These are phyloP conservation scores for Nakaseomyces sp. DNA, from an alignment of 1,139 yeast species.

Conservation along the genomic window DNA sequence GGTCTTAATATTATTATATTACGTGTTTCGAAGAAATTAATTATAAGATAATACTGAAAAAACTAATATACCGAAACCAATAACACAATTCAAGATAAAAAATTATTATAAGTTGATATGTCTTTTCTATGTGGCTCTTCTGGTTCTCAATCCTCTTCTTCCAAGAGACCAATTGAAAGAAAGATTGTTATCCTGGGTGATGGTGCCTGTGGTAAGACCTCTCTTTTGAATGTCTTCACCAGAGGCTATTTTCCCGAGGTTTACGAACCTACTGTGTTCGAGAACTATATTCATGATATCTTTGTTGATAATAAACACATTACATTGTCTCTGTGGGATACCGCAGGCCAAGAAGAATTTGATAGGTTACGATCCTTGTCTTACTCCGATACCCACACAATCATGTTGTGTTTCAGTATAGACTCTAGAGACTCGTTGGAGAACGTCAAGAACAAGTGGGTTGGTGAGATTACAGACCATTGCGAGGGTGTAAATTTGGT, in stretches of 20 bases:
- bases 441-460: conserved; percentile 94
- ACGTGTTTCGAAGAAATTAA: no score
- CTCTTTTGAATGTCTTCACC: conserved; percentile 89
- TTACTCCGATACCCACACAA: conserved; percentile 92
- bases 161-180: conserved; percentile 50
- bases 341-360: conserved; percentile 98
- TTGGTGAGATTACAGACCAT: conserved; percentile 90
- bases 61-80: neutral
- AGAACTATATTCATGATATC: conserved; percentile 94
- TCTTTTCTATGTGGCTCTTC: conserved; percentile 27
- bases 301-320: conserved; percentile 92
- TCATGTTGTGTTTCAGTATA: conserved; percentile 90
- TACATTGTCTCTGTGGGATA: conserved; percentile 92
- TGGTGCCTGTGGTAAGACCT: conserved; percentile 93
- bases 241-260: conserved; percentile 98
- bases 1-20: no score
- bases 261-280: conserved; percentile 96
- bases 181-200: conserved; percentile 95
- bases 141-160: conserved; percentile 14
- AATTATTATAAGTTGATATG: no score
- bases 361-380: conserved; percentile 84
- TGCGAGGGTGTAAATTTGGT: conserved; percentile 95
- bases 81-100: conserved; percentile 4
- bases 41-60: neutral
- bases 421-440: conserved; percentile 92